Evolutionary conservation across 805 yeast species (phyloP).

Genomic region (Candida easanensis): DNA sequence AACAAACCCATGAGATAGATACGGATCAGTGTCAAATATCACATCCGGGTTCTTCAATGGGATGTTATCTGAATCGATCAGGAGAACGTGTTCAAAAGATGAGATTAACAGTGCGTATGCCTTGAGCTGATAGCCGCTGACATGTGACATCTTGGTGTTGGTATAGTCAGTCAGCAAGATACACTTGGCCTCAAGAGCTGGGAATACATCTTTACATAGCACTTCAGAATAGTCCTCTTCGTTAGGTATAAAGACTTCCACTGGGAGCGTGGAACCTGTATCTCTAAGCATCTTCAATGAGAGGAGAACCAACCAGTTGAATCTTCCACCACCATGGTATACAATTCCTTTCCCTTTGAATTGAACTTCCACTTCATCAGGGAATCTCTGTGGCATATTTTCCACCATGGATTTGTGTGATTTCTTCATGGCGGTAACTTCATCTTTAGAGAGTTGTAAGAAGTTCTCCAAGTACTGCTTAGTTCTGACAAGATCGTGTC

Average conservation of each 20-base stretch:
- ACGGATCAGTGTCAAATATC: conserved; percentile 36
- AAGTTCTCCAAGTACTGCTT: conserved; percentile 23
- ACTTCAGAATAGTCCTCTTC: conserved; percentile 68
- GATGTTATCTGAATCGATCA: conserved; percentile 74
- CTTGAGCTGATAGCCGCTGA: conserved; percentile 63
- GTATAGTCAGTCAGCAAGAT: conserved; percentile 47
- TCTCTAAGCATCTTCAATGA: conserved; percentile 55
- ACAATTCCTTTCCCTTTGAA: conserved; percentile 59
- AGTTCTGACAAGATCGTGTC: conserved; percentile 23
- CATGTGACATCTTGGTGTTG: conserved; percentile 39
- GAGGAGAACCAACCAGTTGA: conserved; percentile 58
- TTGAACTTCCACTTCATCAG: conserved; percentile 33
- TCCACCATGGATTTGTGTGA: conserved; percentile 23
- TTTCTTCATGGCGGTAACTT: conserved; percentile 5
- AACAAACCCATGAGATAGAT: conserved; percentile 39
- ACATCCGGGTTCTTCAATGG: conserved; percentile 50
- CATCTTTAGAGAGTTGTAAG: conserved; percentile 16
- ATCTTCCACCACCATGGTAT: conserved; percentile 73
- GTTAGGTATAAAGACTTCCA: conserved; percentile 78
- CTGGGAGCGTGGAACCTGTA: conserved; percentile 66
- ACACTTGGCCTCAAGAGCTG: conserved; percentile 65
- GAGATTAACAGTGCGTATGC: conserved; percentile 74
- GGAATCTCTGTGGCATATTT: conserved; percentile 39
- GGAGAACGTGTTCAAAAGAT: conserved; percentile 68
- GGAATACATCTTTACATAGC: conserved; percentile 62